Base-by-base conservation (phyloP, 2,329 filamentous ascomycete species). In the Knoxdaviesia capensis region DNA sequence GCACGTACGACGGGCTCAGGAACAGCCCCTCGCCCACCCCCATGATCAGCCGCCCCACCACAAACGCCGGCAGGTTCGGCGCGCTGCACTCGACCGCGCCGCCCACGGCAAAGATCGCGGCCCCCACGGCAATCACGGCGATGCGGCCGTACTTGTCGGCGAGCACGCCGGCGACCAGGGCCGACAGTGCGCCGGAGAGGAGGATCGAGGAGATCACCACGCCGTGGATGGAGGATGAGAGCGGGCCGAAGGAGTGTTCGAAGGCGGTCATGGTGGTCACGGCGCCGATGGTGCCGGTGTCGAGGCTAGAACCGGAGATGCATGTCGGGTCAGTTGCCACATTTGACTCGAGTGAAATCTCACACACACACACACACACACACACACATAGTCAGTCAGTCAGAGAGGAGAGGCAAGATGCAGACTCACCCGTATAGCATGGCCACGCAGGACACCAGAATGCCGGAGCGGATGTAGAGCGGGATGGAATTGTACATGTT, bases 131-230 rank as follows among this genome's bases (percentile, higher is more conserved):
- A 29, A 77, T 69, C 0, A 63, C 60, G n/a, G 59, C 59, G 0
- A 66, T 60, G 7, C 72, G 62, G 0, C 74, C 74, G 11, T 71
- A 66, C 44, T 54, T 61, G 48, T 66, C 66, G 6, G 61, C 68
- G 2, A 78, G 58, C 38, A 66, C 60, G 2, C 74, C 66, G 0
- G 72, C 70, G 34, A 77, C 61, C 29, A 76, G 61, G 0, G 74
- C 72, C 0, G 73, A 68, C 8, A 77, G 54, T 0, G 69, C 73
- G 5, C 70, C 74, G 0, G 73, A 66, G 29, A 77, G 62, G 28
- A 77, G 59, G 39, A 77, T 69, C 0, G 66, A 67, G 0, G 74
- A 77, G 10, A 78, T 71, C 6, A 74, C 63, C 3, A 76, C 56
- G 1, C 74, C 74, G 47, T 72, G 71, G 1, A 76, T 51, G 0